Percentiles rank a stretch among this genome's conserved stretches.
phyloP scores from a whole-genome alignment of 129 eudicot species.

The Scalesia atractyloides region DNA sequence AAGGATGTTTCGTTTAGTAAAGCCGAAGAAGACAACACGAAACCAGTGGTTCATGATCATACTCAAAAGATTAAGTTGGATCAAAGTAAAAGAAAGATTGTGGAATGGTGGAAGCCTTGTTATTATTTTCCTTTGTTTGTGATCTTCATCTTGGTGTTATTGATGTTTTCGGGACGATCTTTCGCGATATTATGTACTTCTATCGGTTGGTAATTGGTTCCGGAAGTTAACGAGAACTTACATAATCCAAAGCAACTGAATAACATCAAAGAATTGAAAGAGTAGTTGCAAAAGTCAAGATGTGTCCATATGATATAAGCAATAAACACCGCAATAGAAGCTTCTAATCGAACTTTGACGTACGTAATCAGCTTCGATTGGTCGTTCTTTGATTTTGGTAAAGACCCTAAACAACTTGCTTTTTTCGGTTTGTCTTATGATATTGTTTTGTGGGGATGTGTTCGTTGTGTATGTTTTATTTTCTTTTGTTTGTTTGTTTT shows the following conservation, averaged over 20 bases:
- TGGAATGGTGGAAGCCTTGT: constrained; percentile 35
- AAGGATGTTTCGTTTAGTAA: background rate
- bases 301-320: background rate
- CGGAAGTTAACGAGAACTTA: constrained; percentile 26
- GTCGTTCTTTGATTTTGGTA: background rate
- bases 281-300: constrained; percentile 25
- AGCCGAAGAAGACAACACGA: constrained; percentile 5
- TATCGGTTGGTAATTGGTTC: constrained; percentile 56
- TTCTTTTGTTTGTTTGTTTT: constrained; percentile 1
- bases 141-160: constrained; percentile 44
- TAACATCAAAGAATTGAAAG: constrained; percentile 18
- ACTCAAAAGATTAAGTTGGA: constrained; percentile 18
- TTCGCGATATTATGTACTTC: constrained; percentile 49
- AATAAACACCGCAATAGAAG: constrained; percentile 7
- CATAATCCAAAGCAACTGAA: constrained; percentile 21
- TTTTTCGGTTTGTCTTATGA: constrained; percentile 21
- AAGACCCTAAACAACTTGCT: constrained; percentile 19
- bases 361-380: background rate
- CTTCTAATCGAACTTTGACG: background rate
- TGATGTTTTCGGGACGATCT: constrained; percentile 45
- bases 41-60: background rate
- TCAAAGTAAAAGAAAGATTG: constrained; percentile 26
- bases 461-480: background rate
- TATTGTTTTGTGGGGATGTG: background rate
- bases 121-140: constrained; percentile 40